Conservation (phyloP, 345 rosid species). For the Corchorus capsularis region DNA sequence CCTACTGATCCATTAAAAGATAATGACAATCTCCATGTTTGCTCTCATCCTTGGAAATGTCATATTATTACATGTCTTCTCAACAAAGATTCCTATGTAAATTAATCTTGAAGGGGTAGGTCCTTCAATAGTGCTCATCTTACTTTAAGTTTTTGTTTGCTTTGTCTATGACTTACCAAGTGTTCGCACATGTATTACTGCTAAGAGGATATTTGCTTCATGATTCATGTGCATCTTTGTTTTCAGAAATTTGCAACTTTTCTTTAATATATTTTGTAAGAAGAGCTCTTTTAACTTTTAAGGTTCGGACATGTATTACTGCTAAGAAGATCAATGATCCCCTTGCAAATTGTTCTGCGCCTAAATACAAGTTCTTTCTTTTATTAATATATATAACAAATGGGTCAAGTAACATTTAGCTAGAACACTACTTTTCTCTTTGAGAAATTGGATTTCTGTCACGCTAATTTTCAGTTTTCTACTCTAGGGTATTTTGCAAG, state of each 20-base stretch:
- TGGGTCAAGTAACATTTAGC: background rate
- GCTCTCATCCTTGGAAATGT: background rate
- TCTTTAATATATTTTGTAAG: background rate
- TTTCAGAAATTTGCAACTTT: conserved; percentile 7
- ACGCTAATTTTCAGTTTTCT: background rate
- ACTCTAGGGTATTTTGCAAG: background rate
- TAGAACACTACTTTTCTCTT: background rate
- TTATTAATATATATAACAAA: background rate
- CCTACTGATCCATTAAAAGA: no score
- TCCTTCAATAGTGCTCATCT: background rate
- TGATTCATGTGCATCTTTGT: background rate
- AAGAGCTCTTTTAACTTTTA: no score
- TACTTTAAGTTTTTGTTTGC: background rate
- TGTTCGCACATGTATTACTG: background rate
- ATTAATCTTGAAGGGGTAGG: background rate
- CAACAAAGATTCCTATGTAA: background rate
- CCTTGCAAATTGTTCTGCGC: background rate
- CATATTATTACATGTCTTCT: background rate
- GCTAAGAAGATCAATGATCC: background rate
- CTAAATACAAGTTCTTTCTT: background rate
- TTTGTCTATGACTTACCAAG: background rate
- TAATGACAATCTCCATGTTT: background rate
- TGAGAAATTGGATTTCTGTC: background rate
- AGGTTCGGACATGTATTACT: no score
- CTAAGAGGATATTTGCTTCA: background rate